Evolutionary conservation across 2,329 filamentous ascomycete species (phyloP), one percentile per base, ranked within the genome.

Genomic region (Xylariales sp.): DNA sequence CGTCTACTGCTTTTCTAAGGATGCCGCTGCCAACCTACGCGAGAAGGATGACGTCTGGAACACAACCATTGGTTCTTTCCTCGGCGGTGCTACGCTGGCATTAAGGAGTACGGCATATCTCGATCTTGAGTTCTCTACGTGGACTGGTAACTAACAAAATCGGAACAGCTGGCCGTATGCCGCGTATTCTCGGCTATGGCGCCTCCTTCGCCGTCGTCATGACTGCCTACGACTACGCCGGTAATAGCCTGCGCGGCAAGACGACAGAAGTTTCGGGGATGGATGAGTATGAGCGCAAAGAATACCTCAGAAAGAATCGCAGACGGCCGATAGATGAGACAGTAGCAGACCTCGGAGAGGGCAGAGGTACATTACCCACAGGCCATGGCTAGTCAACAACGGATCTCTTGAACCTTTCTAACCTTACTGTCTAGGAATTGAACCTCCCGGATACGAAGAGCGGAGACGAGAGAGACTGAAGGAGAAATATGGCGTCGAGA

Each of bases 401-500:
- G 9, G 23, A 23, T 23, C 23, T 14, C 23, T 36, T 16, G 16
- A 41, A 10, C 30, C 8, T 43, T 41, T 9, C 55, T 71, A 12
- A 69, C 48, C 28, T 52, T 10, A 0, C 43, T 59, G 16, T 12
- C 7, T 74, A 97, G 94, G 92, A 63, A 93, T 97, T 75, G 86
- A 90, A 74, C 91, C 88, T 48, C 90, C 92, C 16, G 93, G 93
- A 59, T 97, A 96, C 78, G 91, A 93, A 74, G 93, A 97, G 84
- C 87, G 94, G 80, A 90, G 94, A 80, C 88, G 89, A 73, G 85
- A 94, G 83, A 87, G 93, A 75, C 86, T 97, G 80, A 90, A 93
- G 87, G 90, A 93, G 81, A 93, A 90, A 80, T 97, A 97, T 77
- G 93, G 94, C 67, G 88, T 97, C 76, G 93, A 97, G 72, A 90